Percentiles rank a stretch among this genome's conserved stretches.
Evolutionary conservation across 805 yeast genomes (phyloP).

Genomic region (Kluyveromyces dobzhanskii): DNA sequence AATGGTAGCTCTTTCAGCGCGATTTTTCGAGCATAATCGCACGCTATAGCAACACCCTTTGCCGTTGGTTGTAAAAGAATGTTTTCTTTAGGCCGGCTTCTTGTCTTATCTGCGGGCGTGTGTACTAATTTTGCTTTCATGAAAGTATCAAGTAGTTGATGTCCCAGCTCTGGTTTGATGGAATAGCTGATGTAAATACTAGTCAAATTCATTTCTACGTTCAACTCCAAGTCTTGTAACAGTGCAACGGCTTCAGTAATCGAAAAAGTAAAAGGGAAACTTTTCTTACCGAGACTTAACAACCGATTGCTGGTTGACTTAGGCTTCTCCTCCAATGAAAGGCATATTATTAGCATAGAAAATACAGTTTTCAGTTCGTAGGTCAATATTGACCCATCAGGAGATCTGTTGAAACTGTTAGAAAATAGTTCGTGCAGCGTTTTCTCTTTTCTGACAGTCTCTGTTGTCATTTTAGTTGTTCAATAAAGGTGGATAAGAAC

Average conservation of each 20-base stretch:
- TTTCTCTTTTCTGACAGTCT: not conserved
- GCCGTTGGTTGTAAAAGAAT: constrained; percentile 75
- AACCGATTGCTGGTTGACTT: constrained; percentile 16
- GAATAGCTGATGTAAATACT: constrained; percentile 47
- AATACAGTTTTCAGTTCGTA: constrained; percentile 55
- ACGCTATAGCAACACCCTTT: constrained; percentile 71
- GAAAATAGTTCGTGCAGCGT: constrained; percentile 37
- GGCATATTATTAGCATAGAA: constrained; percentile 40
- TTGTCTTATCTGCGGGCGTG: constrained; percentile 66
- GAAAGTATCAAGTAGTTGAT: constrained; percentile 40
- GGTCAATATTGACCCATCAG: constrained; percentile 43
- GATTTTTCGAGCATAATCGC: constrained; percentile 46
- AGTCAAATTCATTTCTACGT: constrained; percentile 41
- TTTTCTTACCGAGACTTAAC: constrained; percentile 24
- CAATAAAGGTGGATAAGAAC: no score
- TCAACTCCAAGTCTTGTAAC: constrained; percentile 43
- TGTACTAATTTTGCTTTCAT: constrained; percentile 60
- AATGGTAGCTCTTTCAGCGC: constrained; percentile 44
- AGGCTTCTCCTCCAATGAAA: constrained; percentile 31
- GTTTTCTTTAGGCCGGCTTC: constrained; percentile 36
- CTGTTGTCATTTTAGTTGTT: not conserved
- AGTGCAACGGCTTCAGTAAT: constrained; percentile 40
- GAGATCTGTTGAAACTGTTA: constrained; percentile 40
- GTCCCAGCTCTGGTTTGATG: constrained; percentile 43
- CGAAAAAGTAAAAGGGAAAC: constrained; percentile 46